Evolutionary conservation across 2,329 filamentous ascomycete species (phyloP), one percentile per base, ranked within the genome.

Genomic region (Albifimbria verrucaria): DNA sequence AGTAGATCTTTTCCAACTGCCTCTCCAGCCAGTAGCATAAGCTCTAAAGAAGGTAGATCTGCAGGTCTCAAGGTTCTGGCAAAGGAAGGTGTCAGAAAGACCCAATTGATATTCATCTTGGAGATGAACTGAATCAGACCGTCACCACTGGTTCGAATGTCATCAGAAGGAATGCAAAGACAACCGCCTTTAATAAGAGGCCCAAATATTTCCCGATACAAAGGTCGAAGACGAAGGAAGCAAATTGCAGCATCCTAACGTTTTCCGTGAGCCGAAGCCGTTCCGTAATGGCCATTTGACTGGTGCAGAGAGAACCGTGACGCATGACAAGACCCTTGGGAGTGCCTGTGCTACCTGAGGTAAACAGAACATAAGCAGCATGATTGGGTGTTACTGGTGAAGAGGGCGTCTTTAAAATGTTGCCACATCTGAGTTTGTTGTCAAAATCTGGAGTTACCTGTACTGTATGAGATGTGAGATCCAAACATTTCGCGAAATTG

Each of bases 311-410:
- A 15, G 51, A 49, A 4, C 54, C 26, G 39, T 65, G 63, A 5
- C 57, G 52, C 23, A 65, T 49, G 2, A 59, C 48, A 10, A 61
- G 54, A 7, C 61, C 64, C 32, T 65, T 66, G 2, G 65, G 60
- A 2, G 50, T 56, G 1, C 61, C 65, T 0, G 63, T 67, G 17
- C 55, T 62, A 4, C 62, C 65, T 2, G 61, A 62, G 0, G 65
- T 67, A 20, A 65, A 67, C 7, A 63, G 23, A 0, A 59, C 52
- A 48, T 64, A 68, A 51, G 32, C 32, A n/a, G 18, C 32, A 39
- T 39, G 5, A 12, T n/a, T 39, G 32, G 32, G 32, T 4, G 32
- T 17, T 12, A 39, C 32, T 7, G 32, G 5, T 15, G 32, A n/a
- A 5, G 32, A n/a, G 32, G 15, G 5, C 5, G 18, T 17, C 32